phyloP scores from a whole-genome alignment of 2,329 filamentous ascomycete genomes.

The Colletotrichum limetticola region DNA sequence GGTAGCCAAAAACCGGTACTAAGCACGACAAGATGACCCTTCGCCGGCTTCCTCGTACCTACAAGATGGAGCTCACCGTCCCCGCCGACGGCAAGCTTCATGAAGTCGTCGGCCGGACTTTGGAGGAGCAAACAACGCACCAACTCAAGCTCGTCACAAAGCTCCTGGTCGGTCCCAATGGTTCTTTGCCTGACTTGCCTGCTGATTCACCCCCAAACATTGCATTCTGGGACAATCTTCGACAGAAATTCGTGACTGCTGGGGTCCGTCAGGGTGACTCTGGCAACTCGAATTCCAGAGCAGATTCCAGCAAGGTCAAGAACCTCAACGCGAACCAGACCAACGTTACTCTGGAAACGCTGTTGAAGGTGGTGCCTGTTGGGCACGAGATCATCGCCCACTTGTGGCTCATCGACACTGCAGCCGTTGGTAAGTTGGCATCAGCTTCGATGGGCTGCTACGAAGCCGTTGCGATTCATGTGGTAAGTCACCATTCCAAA shows the following conservation, averaged over 20 bases:
- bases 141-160: neutral
- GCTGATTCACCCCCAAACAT: neutral
- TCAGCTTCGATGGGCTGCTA: constrained; percentile 9
- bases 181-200: neutral
- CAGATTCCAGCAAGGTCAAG: neutral
- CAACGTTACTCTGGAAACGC: neutral
- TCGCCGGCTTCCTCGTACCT: neutral
- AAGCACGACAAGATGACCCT: neutral
- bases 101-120: neutral
- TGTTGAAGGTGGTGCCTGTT: neutral
- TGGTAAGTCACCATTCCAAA: neutral
- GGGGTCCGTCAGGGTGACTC: neutral
- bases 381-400: neutral
- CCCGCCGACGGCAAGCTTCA: neutral
- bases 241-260: neutral
- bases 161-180: neutral
- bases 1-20: neutral
- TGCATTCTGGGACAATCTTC: neutral
- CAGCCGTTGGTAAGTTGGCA: constrained; percentile 5
- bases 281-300: neutral
- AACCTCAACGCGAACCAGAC: neutral
- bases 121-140: neutral
- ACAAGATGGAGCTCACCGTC: neutral
- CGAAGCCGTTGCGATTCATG: neutral
- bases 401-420: constrained; percentile 6